A percentile compares a stretch with the other conserved stretches of the same genome.
phyloP scores from a whole-genome alignment of 352 stramenopile species.

The Globisporangium recalcitrans region DNA sequence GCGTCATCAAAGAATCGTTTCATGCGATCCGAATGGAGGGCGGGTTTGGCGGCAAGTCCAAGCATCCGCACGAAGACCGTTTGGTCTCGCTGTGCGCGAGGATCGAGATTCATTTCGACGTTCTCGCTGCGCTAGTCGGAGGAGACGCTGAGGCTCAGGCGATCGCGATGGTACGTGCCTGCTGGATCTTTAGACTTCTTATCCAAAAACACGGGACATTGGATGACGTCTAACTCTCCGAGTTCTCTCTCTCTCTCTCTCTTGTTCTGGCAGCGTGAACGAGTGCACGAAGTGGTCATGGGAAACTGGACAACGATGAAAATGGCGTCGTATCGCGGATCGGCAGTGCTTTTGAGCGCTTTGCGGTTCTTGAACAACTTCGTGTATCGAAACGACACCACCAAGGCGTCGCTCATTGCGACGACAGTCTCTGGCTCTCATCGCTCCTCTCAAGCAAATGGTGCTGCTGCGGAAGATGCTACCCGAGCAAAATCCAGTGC shows the following conservation, averaged over 20 bases:
- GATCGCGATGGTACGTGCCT: slow-evolving; percentile 29
- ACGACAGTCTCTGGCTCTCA: slow-evolving; percentile 1
- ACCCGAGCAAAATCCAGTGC: neutral
- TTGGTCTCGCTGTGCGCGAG: slow-evolving; percentile 33
- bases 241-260: neutral
- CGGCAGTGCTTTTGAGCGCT: slow-evolving; percentile 32
- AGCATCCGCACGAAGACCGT: slow-evolving; percentile 25
- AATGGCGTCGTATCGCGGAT: slow-evolving; percentile 36
- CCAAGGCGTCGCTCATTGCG: slow-evolving; percentile 30
- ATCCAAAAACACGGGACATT: neutral
- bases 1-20: slow-evolving; percentile 39
- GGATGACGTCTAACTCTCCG: neutral
- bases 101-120: slow-evolving; percentile 41
- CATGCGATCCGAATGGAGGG: slow-evolving; percentile 41
- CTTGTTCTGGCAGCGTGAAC: slow-evolving; percentile 23
- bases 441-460: neutral
- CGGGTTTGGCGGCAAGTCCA: slow-evolving; percentile 38
- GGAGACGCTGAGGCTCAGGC: slow-evolving; percentile 28
- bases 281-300: slow-evolving; percentile 31
- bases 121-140: slow-evolving; percentile 44
- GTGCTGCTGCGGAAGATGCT: neutral
- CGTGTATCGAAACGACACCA: slow-evolving; percentile 33
- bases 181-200: neutral
- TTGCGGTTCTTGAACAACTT: slow-evolving; percentile 49
- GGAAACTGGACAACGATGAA: slow-evolving; percentile 57